Base-by-base conservation (phyloP, 2,329 filamentous ascomycete species). In the Proliferodiscus dingleyae region DNA sequence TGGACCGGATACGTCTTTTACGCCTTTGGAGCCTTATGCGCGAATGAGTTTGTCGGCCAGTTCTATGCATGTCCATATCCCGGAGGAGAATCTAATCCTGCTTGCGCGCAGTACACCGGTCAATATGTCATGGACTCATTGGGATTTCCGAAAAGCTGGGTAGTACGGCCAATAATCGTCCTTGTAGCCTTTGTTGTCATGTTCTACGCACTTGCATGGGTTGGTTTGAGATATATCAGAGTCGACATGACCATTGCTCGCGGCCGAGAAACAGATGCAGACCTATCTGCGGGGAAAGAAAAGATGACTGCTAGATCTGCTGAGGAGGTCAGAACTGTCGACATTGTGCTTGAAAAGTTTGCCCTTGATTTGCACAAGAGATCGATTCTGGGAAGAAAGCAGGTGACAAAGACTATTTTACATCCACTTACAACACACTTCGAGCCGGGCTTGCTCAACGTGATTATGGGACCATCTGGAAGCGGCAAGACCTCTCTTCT, bases 391-490 rank as follows among this genome's bases (percentile, higher is more conserved):
- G 77, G 77, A 7, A 74, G 71, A 55, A 79, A 68, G 47, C 50
- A 75, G 1, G 73, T 74, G 0, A 69, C 65, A 1, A 80, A 78
- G 59, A 72, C 66, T 0, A 89, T 90, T 9, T 66, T 90, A 11
- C 74, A 82, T 44, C 82, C 83, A 0, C 72, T 89, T 10, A 81
- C 74, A 1, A 71, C 83, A 0, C 78, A 75, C 0, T 89, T 90
- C 53, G 72, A 78, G 37, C 77, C 86, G 0, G 84, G 85, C 0
- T 70, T 76, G 11, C 61, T 90, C 11, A 89, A 89, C 51, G 75
- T 89, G 19, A 86, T 90, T 52, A 89, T 89, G 85, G 86, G 86
- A 0, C 86, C 86, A 0, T 88, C 84, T 0, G 86, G 86, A 0
- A 84, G 80, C 37, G 86, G 86, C 1, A 90, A 90, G 63, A 89